These are phyloP conservation scores for Neotropicomus parvogracilis DNA, from an alignment of 1,284 basidiomycete species.

Conservation along the genomic window DNA sequence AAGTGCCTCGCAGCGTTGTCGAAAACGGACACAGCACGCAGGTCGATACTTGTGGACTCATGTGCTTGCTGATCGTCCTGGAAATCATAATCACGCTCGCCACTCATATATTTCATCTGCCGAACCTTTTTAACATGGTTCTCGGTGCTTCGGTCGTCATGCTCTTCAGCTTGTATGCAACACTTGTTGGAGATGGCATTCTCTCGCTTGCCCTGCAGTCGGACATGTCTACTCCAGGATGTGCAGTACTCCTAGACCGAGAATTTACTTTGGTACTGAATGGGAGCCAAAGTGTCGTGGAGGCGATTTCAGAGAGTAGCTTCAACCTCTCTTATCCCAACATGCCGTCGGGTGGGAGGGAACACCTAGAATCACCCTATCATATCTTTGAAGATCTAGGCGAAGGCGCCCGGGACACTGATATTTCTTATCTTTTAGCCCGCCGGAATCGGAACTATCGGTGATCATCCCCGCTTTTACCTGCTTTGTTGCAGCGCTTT, in stretches of 20 bases:
- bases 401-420: no score
- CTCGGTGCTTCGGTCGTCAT: not conserved
- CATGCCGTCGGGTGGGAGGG: no score
- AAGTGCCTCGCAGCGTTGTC: not conserved
- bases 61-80: not conserved
- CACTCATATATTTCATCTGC: not conserved
- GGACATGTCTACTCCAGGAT: not conserved
- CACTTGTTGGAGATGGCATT: not conserved
- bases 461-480: no score
- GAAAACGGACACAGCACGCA: not conserved
- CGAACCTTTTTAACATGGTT: not conserved
- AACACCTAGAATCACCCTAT: no score
- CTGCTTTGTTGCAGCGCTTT: no score
- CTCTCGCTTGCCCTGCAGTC: not conserved
- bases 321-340: constrained; percentile 1
- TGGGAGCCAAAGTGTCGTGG: not conserved
- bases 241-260: not conserved
- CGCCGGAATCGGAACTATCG: no score
- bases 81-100: not conserved
- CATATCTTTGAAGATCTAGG: no score
- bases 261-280: not conserved
- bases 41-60: not conserved
- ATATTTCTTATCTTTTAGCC: no score
- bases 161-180: not conserved
- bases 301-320: not conserved